A percentile compares a stretch with the other conserved stretches of the same genome.
Evolutionary conservation across 169 alveolate species (phyloP).

Genomic region (Plasmodium sp.): DNA sequence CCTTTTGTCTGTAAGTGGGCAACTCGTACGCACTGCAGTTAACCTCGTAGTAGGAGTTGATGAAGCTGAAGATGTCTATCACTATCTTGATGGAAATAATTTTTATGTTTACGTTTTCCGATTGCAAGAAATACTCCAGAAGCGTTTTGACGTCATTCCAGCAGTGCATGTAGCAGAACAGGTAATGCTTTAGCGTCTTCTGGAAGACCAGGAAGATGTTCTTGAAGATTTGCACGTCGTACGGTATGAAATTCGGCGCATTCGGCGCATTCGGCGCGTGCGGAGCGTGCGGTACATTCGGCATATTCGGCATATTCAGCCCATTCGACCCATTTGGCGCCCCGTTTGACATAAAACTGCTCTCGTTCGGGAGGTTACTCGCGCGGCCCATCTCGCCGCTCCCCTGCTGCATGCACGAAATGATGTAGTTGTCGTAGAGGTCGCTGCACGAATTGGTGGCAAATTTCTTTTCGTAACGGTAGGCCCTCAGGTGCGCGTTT

Average conservation of each 20-base stretch:
- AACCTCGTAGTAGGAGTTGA: conserved; percentile 46
- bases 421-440: conserved; percentile 14
- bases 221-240: conserved; percentile 66
- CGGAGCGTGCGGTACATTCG: too few relatives aligned
- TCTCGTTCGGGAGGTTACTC: not conserved
- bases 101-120: conserved; percentile 70
- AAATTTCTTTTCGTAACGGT: not conserved
- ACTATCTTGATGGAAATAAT: conserved; percentile 62
- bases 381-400: not conserved
- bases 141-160: conserved; percentile 66
- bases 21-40: conserved; percentile 1
- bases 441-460: not conserved
- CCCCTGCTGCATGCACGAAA: conserved; percentile 29
- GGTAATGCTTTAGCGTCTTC: conserved; percentile 42
- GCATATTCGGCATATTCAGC: too few relatives aligned
- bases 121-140: conserved; percentile 42
- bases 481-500: not conserved
- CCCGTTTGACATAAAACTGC: not conserved
- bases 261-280: too few relatives aligned
- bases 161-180: conserved; percentile 73
- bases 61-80: conserved; percentile 50
- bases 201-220: conserved; percentile 70
- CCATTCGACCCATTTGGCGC: too few relatives aligned
- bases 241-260: not conserved
- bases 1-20: not conserved